Base-by-base conservation (phyloP, 2,329 filamentous ascomycete genomes). In the Hymenotorrendiella dingleyae region DNA sequence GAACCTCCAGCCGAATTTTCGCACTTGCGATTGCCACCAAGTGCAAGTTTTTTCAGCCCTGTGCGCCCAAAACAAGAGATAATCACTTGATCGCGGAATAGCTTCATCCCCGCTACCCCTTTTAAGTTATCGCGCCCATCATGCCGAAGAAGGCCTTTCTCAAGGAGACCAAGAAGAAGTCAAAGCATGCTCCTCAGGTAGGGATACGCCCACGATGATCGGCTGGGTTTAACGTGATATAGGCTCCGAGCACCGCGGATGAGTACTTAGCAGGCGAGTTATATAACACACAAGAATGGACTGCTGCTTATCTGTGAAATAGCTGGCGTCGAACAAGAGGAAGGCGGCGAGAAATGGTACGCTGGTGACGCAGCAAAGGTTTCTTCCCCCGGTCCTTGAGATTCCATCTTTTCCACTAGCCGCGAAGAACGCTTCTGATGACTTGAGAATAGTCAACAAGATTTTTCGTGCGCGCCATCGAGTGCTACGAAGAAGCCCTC, bases 331-430 rank as follows among this genome's bases (percentile, higher is more conserved):
- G 75, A 81, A 23, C 72, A 79, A 46, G 83, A 88, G 64, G 80
- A 85, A 61, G 78, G 78, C 4, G 83, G 80, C 6, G 81, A 83
- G 48, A 88, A 88, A 71, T 86, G 82, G 78, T 72, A 82, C 37
- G 81, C 74, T 27, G 84, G 83, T 17, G 83, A 88, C 59, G 73
- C 79, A 16, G 74, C 70, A 36, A 87, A 86, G 46, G 59, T 58
- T 44, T 42, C 45, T 19, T 3, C 14, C 19, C 10, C 17, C 17
- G 6, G 4, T n/a, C n/a, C 30, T 20, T 12, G 4, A 20, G 6
- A 6, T 36, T 27, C 22, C 12, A 7, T 23, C 14, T 29, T 34
- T 3, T 10, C 16, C 16, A 24, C 9, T 20, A 42, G 33, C 46
- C 36, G 19, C 40, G 39, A 42, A 19, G 33, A 40, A 35, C 36